A percentile compares a stretch with the other conserved stretches of the same genome.
These are phyloP conservation scores for Aspergillus brasiliensis DNA, from an alignment of 2,329 filamentous ascomycete species.

Conservation along the genomic window DNA sequence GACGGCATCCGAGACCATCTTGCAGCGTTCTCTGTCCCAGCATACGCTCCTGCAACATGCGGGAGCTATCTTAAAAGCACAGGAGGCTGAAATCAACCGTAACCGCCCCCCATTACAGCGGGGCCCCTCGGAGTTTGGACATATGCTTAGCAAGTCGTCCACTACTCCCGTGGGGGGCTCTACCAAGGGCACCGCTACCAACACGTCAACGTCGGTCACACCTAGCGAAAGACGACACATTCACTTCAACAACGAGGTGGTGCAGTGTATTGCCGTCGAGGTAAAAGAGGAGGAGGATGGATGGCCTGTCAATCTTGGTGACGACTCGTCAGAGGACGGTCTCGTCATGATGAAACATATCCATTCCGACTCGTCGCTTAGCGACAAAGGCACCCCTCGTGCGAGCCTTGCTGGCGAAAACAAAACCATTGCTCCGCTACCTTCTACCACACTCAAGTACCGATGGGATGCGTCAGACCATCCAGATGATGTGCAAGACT, in stretches of 20 bases:
- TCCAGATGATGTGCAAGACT: slow-evolving; percentile 68
- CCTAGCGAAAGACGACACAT: slow-evolving; percentile 76
- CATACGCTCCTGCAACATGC: slow-evolving; percentile 90
- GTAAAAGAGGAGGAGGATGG: slow-evolving; percentile 65
- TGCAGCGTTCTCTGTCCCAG: slow-evolving; percentile 83
- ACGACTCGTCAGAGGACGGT: slow-evolving; percentile 73
- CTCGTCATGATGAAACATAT: slow-evolving; percentile 79
- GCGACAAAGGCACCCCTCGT: slow-evolving; percentile 55
- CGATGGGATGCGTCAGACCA: slow-evolving; percentile 72
- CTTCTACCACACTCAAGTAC: slow-evolving; percentile 85
- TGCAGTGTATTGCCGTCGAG: slow-evolving; percentile 93
- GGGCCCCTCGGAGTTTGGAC: slow-evolving; percentile 60
- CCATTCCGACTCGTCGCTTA: slow-evolving; percentile 53
- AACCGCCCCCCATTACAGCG: slow-evolving; percentile 61
- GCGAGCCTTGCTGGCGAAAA: slow-evolving; percentile 64
- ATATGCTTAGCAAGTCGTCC: slow-evolving; percentile 52
- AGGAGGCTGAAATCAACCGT: slow-evolving; percentile 63
- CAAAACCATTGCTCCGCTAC: slow-evolving; percentile 85
- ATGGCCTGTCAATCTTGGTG: slow-evolving; percentile 47
- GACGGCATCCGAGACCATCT: slow-evolving; percentile 93
- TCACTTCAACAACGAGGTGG: slow-evolving; percentile 93
- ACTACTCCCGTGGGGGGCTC: slow-evolving; percentile 12
- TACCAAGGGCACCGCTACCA: slow-evolving; percentile 61
- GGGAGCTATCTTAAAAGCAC: slow-evolving; percentile 80
- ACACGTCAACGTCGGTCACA: slow-evolving; percentile 69